Evolutionary conservation across 345 rosid genomes (phyloP), one percentile per base, ranked within the genome.

Genomic region (Turnera subulata): DNA sequence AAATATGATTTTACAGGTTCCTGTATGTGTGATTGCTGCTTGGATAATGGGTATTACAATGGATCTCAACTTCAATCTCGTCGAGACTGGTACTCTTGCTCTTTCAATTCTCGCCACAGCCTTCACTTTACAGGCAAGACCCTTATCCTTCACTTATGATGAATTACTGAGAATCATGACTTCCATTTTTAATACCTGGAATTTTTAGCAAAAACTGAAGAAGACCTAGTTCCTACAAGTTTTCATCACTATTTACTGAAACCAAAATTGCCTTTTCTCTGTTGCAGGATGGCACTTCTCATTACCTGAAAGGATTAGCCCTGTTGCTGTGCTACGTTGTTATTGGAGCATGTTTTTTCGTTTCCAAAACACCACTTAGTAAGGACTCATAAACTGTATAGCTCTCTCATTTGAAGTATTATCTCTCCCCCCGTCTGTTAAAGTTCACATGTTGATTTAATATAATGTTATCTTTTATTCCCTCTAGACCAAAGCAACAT

Each of bases 261-360:
- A n/a, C n/a, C n/a, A 29, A 29, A 29, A 29, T 8, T 8, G 4
- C 35, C 8, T 29, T 29, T 29, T 29, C 9, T 32, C 51, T 57
- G 33, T 23, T 20, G 8, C 78, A 92, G 96, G 98, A 89, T 73
- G 97, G 97, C 8, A 89, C 84, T 46, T 89, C 98, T 53, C 93
- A 92, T 68, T 89, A 92, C 83, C 47, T 91, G 80, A 91, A 91
- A 70, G 96, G 98, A 44, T 52, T 88, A 55, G 68, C 83, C 59
- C 82, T 86, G 21, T 48, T 83, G 44, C 66, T 89, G 53, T 81
- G 87, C 67, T 92, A 89, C 68, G 2, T 79, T n/a, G 86, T 86
- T 7, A 82, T 89, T 46, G 93, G 78, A 26, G 80, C 94, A 12
- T 89, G 96, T 80, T 89, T 92, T 61, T 89, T 80, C 25, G 79